phyloP scores from a whole-genome alignment of 352 stramenopile species.

The Pythium rishiriense region DNA sequence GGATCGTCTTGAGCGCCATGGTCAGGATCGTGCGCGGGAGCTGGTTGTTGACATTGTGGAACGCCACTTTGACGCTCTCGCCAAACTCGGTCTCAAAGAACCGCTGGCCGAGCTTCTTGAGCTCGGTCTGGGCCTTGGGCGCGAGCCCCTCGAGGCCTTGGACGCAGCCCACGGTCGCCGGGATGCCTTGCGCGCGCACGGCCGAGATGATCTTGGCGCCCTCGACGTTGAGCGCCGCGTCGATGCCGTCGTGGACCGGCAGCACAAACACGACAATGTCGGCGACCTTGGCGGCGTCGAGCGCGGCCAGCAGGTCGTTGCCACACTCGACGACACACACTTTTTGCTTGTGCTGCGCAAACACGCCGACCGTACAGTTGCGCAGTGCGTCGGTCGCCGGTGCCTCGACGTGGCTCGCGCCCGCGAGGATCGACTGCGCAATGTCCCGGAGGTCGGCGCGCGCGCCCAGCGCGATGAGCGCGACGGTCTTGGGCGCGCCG shows the following conservation, averaged over 20 bases:
- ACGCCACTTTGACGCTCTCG: slow-evolving; percentile 74
- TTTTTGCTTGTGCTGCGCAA: slow-evolving; percentile 88
- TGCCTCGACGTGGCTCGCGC: slow-evolving; percentile 58
- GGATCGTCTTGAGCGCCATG: slow-evolving; percentile 79
- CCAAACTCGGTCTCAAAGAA: slow-evolving; percentile 92
- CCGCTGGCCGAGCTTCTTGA: slow-evolving; percentile 84
- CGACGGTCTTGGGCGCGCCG: slow-evolving; percentile 83
- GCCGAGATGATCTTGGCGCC: slow-evolving; percentile 90
- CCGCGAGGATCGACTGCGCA: slow-evolving; percentile 65
- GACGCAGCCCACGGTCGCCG: slow-evolving; percentile 83
- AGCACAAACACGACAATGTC: slow-evolving; percentile 83
- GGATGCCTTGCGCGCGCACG: slow-evolving; percentile 92
- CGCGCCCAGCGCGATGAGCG: slow-evolving; percentile 78
- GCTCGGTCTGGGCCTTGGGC: slow-evolving; percentile 68
- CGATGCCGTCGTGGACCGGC: slow-evolving; percentile 74
- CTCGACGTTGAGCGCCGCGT: slow-evolving; percentile 82
- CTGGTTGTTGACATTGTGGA: slow-evolving; percentile 78
- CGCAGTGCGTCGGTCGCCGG: slow-evolving; percentile 46
- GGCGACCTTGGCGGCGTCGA: slow-evolving; percentile 87
- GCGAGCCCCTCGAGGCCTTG: slow-evolving; percentile 79
- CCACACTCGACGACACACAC: slow-evolving; percentile 83
- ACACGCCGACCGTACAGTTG: slow-evolving; percentile 73
- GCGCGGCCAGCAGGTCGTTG: slow-evolving; percentile 76
- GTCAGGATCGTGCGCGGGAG: slow-evolving; percentile 82
- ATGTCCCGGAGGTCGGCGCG: slow-evolving; percentile 63